Base-by-base conservation (phyloP, 352 stramenopile genomes). In the Poterioochromonas sp. region DNA sequence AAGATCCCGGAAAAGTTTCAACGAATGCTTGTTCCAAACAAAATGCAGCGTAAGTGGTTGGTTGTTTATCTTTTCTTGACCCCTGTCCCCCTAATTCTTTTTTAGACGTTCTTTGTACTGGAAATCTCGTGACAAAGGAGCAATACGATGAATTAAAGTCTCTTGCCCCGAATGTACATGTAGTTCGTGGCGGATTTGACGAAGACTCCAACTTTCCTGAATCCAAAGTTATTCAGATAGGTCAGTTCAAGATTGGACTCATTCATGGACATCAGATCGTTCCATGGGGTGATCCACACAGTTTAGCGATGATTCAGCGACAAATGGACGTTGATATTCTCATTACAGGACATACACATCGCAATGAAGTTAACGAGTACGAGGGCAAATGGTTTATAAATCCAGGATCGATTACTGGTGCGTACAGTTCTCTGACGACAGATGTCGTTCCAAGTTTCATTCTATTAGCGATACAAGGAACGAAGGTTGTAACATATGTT, bases 291-390 rank as follows among this genome's bases (percentile, higher is more conserved):
- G 76, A 84, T 53, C 12, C 68, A 26, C 51, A 82, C 62, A 90
- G 88, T 43, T 86, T 97, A 12, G 86, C 87, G 22, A 90, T 93
- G 74, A 81, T 95, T 68, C 86, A 96, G 80, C 87, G 93, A 44
- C 86, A 96, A 85, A 89, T 98, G 85, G 95, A 97, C 79, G 93
- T 97, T 0, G 95, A 99, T 84, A 97, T 99, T 58, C 83, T 99
- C 0, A 83, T 99, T 60, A 94, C 91, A 37, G 95, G 95, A 1
- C 90, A 97, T 80, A 97, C 92, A 32, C 93, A 98, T 80, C 83
- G 93, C 85, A 96, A 85, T 35, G 88, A 96, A 76, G 91, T 98
- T 64, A 86, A 90, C 32, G 90, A 95, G 44, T 88, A 95, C 73
- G 90, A 97, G 69, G 94, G 93, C 79, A 94, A 93, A 64, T 97